A percentile compares a stretch with the other conserved stretches of the same genome.
Conservation (phyloP, 345 rosid species). For the Aquilaria sinensis region DNA sequence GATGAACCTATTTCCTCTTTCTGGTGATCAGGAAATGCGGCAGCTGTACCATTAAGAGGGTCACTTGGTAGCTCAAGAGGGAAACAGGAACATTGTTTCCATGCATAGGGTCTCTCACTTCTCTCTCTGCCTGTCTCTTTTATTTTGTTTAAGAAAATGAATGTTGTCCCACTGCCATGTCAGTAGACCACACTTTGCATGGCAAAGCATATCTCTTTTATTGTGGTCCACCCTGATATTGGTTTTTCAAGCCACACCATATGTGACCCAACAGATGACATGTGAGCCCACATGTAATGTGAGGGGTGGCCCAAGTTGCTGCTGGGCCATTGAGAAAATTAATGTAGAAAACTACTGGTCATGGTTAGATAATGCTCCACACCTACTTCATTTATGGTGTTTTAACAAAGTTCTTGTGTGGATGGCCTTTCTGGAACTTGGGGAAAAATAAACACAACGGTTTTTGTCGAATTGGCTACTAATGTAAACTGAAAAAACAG, state of each 20-base stretch:
- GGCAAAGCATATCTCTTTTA: not conserved
- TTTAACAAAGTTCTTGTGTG: not conserved
- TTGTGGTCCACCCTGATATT: conserved; percentile 5
- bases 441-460: not conserved
- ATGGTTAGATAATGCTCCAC: not conserved
- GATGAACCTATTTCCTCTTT: too few species aligned
- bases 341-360: conserved; percentile 2
- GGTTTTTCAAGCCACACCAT: not conserved
- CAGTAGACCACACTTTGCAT: not conserved
- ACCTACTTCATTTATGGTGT: conserved; percentile 11
- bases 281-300: conserved; percentile 16
- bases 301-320: conserved; percentile 5
- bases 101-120: too few species aligned
- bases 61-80: too few species aligned
- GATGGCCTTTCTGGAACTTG: not conserved
- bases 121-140: too few species aligned
- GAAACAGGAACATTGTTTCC: too few species aligned
- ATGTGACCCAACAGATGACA: conserved; percentile 8
- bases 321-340: not conserved
- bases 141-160: too few species aligned
- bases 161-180: not conserved
- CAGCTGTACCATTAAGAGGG: too few species aligned
- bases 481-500: not conserved
- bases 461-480: not conserved
- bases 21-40: too few species aligned